Base-by-base conservation (phyloP, 441 rosid genomes). In the Pelargonium fulgidum region DNA sequence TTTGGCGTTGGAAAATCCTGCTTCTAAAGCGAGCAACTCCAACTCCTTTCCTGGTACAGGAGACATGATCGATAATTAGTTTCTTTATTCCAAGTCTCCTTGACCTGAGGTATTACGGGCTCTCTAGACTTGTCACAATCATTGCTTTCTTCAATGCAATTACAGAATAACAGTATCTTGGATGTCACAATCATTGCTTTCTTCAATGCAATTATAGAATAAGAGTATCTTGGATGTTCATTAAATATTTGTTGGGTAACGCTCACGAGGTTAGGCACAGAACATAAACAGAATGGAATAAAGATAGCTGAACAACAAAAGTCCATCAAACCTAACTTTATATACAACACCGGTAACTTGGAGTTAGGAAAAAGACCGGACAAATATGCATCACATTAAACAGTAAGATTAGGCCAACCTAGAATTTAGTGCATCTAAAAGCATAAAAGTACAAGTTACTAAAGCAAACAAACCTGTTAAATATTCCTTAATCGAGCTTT, bases 21-120 rank as follows among this genome's bases (percentile, higher is more conserved):
- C 84, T 70, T 87, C 88, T 36, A 81, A 17, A 72, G 97, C 94
- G 45, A 88, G 90, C 67, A 80, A 70, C 85, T 89, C 97, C 75
- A 85, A 78, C 80, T 93, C 94, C 79, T 83, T 72, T 52, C 95
- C 96, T 91, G 77, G 41, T 76, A 52, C 42, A 70, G 7, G 64
- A 8, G 3, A 10, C 19, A 44, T 4, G 72, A 20, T 13, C 44
- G 3, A 54, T 7, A 12, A 39, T 58, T 65, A 64, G 61, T 66
- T 26, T 64, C 17, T 26, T 39, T 14, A 29, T 24, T 7, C 54
- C 54, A 13, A 12, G 1, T 47, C 54, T 47, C 54, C 54, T 47
- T 47, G 54, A 47, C 54, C 54, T 47, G 14, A 12, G 54, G 9
- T 47, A 47, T 47, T 47, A 29, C 36, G 3, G 36, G 36, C 36